A percentile compares a stretch with the other conserved stretches of the same genome.
Conservation (phyloP, 768 basidiomycete genomes). For the Auricularia auricula-judae region DNA sequence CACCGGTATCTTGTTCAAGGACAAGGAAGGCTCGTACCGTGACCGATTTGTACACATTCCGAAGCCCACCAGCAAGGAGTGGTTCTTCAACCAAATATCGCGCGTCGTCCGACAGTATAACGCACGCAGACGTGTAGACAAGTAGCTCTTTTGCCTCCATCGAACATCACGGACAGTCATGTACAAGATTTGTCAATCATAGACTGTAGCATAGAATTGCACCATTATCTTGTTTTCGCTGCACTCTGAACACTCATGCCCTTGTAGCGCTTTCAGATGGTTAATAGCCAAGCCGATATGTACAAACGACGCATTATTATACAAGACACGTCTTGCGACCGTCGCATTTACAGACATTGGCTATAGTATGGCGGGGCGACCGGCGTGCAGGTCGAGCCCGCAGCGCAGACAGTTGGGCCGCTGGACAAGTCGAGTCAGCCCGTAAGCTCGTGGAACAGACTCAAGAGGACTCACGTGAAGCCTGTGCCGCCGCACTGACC, state of each 20-base stretch:
- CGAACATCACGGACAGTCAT: too few relatives aligned
- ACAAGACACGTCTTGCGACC: too few relatives aligned
- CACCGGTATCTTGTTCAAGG: conserved; percentile 78
- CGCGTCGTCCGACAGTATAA: background rate
- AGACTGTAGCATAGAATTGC: too few relatives aligned
- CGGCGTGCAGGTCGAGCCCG: conserved; percentile 7
- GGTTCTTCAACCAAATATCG: conserved; percentile 74
- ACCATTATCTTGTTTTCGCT: too few relatives aligned
- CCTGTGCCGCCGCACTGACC: conserved; percentile 15
- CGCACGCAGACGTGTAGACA: background rate
- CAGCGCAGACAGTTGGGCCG: conserved; percentile 10
- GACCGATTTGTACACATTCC: conserved; percentile 71
- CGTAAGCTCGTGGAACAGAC: background rate
- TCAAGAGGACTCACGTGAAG: conserved; percentile 3
- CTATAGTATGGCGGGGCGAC: too few relatives aligned
- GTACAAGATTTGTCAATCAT: too few relatives aligned
- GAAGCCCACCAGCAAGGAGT: conserved; percentile 61
- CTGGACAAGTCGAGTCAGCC: background rate
- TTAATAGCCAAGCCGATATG: too few relatives aligned
- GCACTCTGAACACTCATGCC: too few relatives aligned
- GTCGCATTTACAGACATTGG: too few relatives aligned
- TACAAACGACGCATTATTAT: too few relatives aligned
- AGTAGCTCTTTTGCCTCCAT: background rate
- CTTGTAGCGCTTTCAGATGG: too few relatives aligned
- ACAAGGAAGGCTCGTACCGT: conserved; percentile 64